Evolutionary conservation across 228 moss, liverwort and hornwort genomes (phyloP).

Genomic region (Sphagnum fallax): DNA sequence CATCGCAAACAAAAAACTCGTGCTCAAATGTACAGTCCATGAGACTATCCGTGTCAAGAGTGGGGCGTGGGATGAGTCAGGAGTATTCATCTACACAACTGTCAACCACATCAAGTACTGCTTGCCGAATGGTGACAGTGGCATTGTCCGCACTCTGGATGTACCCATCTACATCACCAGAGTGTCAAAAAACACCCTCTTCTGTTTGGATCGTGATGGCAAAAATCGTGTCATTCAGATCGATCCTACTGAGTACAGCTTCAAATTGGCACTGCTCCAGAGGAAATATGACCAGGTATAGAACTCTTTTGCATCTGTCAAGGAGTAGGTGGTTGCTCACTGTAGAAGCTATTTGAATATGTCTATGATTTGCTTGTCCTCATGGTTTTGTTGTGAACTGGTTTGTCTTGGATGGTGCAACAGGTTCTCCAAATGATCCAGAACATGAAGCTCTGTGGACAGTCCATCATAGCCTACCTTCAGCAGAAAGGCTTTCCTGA

Average conservation of each 20-base stretch:
- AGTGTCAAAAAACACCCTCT: slow-evolving; percentile 71
- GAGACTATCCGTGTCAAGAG: slow-evolving; percentile 98
- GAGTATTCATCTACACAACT: slow-evolving; percentile 92
- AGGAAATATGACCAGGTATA: slow-evolving; percentile 74
- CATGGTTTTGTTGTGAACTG: no score
- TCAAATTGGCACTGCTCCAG: slow-evolving; percentile 92
- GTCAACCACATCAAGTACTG: slow-evolving; percentile 99
- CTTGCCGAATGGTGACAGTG: slow-evolving; percentile 94
- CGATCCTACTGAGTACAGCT: slow-evolving; percentile 90
- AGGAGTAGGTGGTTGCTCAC: no score
- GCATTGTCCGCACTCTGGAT: slow-evolving; percentile 91
- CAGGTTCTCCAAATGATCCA: slow-evolving; percentile 92
- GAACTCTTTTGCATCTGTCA: background rate
- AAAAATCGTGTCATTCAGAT: slow-evolving; percentile 97
- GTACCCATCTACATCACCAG: slow-evolving; percentile 95
- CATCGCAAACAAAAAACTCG: slow-evolving; percentile 90
- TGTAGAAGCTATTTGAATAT: no score
- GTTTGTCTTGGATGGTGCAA: background rate
- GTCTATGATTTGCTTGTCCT: no score
- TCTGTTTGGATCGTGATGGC: slow-evolving; percentile 94
- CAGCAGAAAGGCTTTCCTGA: slow-evolving; percentile 98
- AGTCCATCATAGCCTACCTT: slow-evolving; percentile 95
- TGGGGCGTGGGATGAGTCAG: slow-evolving; percentile 99
- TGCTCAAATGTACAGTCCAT: slow-evolving; percentile 93
- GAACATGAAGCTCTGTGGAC: slow-evolving; percentile 92